Evolutionary conservation across 2,329 filamentous ascomycete species (phyloP), one percentile per base, ranked within the genome.

Genomic region (Colletotrichum falcatum): DNA sequence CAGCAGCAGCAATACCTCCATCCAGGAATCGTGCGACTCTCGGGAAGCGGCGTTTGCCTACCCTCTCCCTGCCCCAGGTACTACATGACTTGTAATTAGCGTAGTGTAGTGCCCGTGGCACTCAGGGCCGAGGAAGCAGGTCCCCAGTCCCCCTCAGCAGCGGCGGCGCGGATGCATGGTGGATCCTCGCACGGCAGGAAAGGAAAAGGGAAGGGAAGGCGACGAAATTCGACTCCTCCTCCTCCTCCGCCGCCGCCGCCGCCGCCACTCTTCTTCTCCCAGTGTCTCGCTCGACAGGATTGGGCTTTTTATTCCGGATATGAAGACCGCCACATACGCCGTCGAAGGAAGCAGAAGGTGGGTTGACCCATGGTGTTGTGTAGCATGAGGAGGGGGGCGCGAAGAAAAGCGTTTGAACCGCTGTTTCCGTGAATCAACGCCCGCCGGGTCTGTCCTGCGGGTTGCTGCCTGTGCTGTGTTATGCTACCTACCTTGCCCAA

Each of bases 211-310:
- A 46, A 8, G 12, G 42, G 20, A 12, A 12, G 51, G 66, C 39
- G 33, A 37, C 55, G 62, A 42, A 14, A 66, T 55, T 39, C 26
- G 46, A n/a, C 39, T 56, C 49, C 53, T n/a, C 8, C 35, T 18
- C n/a, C n/a, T n/a, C n/a, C n/a, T 18, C 9, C 20, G 20, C 9
- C 20, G 20, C 61, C 61, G n/a, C 66, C 66, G 3, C 30, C 30
- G 4, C 30, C 66, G 49, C 55, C 55, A 20, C 42, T 44, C 66
- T 44, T 54, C 37, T 51, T 66, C 62, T 61, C 37, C 26, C 55
- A 56, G 30, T 44, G 66, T 70, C 62, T 70, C 66, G 62, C 48
- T 42, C 48, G n/a, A 44, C 33, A 56, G 56, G 48, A 61, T 55
- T 49, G 39, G 39, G 48, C 26, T 26, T 49, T 49, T 26, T 42